These are phyloP conservation scores for Aspergillus flavus DNA, from an alignment of 2,329 filamentous ascomycete species.

Conservation along the genomic window DNA sequence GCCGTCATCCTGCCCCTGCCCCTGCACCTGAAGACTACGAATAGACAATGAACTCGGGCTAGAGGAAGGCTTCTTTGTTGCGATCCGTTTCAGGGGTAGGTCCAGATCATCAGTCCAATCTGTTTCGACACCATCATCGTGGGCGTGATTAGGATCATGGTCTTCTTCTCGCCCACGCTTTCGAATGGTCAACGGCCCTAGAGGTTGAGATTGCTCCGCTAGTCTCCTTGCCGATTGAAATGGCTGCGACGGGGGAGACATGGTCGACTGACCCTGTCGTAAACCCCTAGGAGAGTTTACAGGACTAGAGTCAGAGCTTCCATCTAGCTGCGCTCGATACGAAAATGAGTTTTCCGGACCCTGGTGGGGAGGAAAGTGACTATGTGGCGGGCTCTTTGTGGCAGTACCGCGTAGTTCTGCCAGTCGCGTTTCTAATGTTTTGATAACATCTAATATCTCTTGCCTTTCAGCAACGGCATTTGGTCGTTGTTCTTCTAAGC, in stretches of 20 bases:
- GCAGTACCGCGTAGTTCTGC: slow-evolving; percentile 24
- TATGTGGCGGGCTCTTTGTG: slow-evolving; percentile 2
- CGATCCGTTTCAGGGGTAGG: slow-evolving; percentile 14
- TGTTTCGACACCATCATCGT: slow-evolving; percentile 5
- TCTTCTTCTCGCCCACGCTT: slow-evolving; percentile 19
- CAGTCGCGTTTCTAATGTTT: slow-evolving; percentile 27
- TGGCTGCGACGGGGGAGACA: slow-evolving; percentile 9
- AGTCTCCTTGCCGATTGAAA: neutral
- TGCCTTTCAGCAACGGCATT: slow-evolving; percentile 26
- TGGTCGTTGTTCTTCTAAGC: slow-evolving; percentile 30
- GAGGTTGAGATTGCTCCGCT: slow-evolving; percentile 6
- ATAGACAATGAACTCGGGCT: neutral
- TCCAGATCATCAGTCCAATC: slow-evolving; percentile 15
- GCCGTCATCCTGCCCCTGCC: neutral
- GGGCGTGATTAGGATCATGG: neutral
- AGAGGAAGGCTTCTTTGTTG: slow-evolving; percentile 5
- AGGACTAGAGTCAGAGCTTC: slow-evolving; percentile 1
- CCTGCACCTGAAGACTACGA: slow-evolving; percentile 3
- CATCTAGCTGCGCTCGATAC: slow-evolving; percentile 20
- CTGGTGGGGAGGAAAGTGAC: slow-evolving; percentile 1
- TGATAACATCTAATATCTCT: slow-evolving; percentile 31
- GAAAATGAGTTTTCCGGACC: neutral
- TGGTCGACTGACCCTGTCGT: slow-evolving; percentile 9
- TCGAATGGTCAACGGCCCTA: slow-evolving; percentile 8
- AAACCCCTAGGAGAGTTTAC: slow-evolving; percentile 2